phyloP scores from a whole-genome alignment of 1,284 basidiomycete species.

The Ustilago loliicola region DNA sequence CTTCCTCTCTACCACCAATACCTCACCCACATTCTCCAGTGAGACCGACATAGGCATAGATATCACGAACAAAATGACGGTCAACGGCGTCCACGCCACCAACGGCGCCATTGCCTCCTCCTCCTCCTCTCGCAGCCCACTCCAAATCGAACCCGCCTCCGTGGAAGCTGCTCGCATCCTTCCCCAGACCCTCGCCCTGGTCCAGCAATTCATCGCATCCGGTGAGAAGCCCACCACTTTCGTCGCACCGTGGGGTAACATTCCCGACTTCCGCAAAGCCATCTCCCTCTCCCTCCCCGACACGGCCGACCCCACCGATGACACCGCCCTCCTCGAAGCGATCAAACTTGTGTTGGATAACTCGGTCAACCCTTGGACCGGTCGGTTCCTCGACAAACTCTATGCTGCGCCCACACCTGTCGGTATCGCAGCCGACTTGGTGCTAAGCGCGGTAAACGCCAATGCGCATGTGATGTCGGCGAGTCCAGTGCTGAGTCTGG shows the following conservation, averaged over 20 bases:
- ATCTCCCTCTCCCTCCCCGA: constrained; percentile 44
- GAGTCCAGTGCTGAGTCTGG: constrained; percentile 70
- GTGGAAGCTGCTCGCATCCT: constrained; percentile 48
- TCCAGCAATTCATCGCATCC: constrained; percentile 42
- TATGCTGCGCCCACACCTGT: constrained; percentile 71
- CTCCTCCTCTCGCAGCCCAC: constrained; percentile 36
- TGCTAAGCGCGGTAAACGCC: constrained; percentile 71
- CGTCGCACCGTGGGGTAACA: constrained; percentile 48
- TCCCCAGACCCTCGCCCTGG: constrained; percentile 38
- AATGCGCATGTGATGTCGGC: constrained; percentile 72
- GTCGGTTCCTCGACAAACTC: constrained; percentile 69
- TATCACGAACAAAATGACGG: constrained; percentile 9
- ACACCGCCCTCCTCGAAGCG: constrained; percentile 43
- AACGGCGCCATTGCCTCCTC: neutral
- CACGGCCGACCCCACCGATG: constrained; percentile 5
- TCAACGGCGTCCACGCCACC: constrained; percentile 8
- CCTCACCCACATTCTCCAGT: neutral
- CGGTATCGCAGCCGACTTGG: constrained; percentile 70
- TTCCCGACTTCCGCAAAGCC: constrained; percentile 39
- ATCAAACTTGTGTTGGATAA: constrained; percentile 56
- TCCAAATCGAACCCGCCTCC: constrained; percentile 43
- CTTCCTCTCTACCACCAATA: neutral
- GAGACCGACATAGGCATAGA: neutral
- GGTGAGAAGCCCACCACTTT: constrained; percentile 39
- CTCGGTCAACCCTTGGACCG: constrained; percentile 67